Evolutionary conservation across 108 stramenopile species (phyloP).

Genomic region (Pseudonitzschia pungens): DNA sequence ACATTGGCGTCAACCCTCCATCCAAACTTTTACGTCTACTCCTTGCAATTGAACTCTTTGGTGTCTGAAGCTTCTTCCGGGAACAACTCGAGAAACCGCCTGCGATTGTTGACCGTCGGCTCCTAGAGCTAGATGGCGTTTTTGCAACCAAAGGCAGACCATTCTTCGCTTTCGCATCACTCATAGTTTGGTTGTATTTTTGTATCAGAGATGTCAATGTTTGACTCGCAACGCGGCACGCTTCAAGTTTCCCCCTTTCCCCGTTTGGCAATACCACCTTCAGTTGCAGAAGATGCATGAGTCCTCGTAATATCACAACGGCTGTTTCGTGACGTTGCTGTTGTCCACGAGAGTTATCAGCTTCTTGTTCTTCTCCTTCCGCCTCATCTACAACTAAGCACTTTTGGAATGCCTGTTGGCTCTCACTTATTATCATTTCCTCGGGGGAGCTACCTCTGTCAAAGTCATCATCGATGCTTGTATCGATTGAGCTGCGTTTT

Average conservation of each 20-base stretch:
- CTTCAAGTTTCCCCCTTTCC: slow-evolving; percentile 66
- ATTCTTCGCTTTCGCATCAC: slow-evolving; percentile 8
- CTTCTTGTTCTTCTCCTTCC: slow-evolving; percentile 9
- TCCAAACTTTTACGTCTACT: slow-evolving; percentile 23
- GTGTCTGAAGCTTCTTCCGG: not conserved
- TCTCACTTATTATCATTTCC: not conserved
- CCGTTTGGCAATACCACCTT: slow-evolving; percentile 67
- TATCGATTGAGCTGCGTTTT: not conserved
- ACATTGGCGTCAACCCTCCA: slow-evolving; percentile 13
- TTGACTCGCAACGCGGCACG: slow-evolving; percentile 43
- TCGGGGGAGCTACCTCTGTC: not conserved
- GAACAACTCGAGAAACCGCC: slow-evolving; percentile 14
- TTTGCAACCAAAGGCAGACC: not conserved
- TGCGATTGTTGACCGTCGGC: not conserved
- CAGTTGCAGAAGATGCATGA: slow-evolving; percentile 53
- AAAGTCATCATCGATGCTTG: not conserved
- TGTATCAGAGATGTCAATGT: slow-evolving; percentile 45
- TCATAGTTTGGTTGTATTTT: slow-evolving; percentile 3
- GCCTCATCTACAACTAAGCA: not conserved
- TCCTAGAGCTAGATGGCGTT: slow-evolving; percentile 1
- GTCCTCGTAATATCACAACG: slow-evolving; percentile 57
- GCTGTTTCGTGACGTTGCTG: slow-evolving; percentile 45
- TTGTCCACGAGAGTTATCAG: not conserved
- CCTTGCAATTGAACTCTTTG: slow-evolving; percentile 8
- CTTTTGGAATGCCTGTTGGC: slow-evolving; percentile 6